A percentile compares a stretch with the other conserved stretches of the same genome.
Conservation (phyloP, 208 protist species). For the Herpetomonas muscarum region DNA sequence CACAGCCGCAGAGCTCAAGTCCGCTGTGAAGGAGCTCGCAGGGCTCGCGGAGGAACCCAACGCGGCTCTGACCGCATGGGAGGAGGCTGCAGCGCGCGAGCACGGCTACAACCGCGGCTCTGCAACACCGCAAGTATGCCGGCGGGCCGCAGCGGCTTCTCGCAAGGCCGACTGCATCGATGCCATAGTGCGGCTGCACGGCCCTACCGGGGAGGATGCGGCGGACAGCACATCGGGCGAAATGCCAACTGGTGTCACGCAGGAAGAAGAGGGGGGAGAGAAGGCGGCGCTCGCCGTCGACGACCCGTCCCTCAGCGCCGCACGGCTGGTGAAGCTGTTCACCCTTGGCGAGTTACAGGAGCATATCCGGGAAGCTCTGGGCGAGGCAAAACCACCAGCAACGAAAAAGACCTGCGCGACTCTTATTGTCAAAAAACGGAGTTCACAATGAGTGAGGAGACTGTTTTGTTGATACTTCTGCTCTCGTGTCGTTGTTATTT, state of each 20-base stretch:
- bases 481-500: not conserved
- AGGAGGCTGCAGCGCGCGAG: not conserved
- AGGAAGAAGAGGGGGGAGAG: not conserved
- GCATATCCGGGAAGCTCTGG: not conserved
- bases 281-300: not conserved
- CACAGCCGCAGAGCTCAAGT: slow-evolving; percentile 49
- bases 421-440: not conserved
- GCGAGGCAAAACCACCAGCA: not conserved
- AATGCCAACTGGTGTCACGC: not conserved
- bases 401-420: slow-evolving; percentile 12
- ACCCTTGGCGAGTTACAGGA: slow-evolving; percentile 4
- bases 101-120: not conserved
- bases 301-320: slow-evolving; percentile 6
- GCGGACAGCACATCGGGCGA: not conserved
- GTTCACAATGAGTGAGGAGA: not conserved
- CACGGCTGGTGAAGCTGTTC: slow-evolving; percentile 9
- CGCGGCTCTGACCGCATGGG: not conserved
- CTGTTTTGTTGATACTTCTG: not conserved
- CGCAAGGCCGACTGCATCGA: no score
- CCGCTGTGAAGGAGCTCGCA: slow-evolving; percentile 33
- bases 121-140: not conserved
- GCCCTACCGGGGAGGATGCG: no score
- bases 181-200: no score
- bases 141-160: no score
- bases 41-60: not conserved